Evolutionary conservation across 2,329 filamentous ascomycete species (phyloP).

Genomic region (Penicillium frequentans): DNA sequence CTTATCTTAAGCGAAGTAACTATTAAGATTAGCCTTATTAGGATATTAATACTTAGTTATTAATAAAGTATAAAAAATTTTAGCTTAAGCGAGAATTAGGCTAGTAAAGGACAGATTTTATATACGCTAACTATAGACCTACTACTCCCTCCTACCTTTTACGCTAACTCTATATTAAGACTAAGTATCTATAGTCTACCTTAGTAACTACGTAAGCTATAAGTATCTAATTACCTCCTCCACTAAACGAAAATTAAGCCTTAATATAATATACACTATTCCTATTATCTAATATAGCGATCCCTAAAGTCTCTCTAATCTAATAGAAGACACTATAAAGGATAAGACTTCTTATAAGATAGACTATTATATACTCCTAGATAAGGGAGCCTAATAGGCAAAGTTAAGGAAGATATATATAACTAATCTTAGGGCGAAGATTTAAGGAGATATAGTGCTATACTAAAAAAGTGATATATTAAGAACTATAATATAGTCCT

Average conservation of each 20-base stretch:
- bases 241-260: neutral
- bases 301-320: neutral
- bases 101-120: too few species aligned
- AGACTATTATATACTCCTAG: neutral
- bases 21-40: too few species aligned
- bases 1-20: too few species aligned
- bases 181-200: neutral
- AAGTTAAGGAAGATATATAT: neutral
- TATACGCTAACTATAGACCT: too few species aligned
- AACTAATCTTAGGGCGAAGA: neutral
- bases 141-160: too few species aligned
- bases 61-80: too few species aligned
- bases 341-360: neutral
- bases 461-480: neutral
- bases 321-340: neutral
- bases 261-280: neutral
- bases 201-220: too few species aligned
- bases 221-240: neutral
- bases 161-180: too few species aligned
- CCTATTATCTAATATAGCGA: too few species aligned
- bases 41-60: too few species aligned
- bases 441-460: neutral
- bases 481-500: neutral
- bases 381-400: neutral
- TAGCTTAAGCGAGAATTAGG: too few species aligned